Base-by-base conservation (phyloP, 2,329 filamentous ascomycete genomes). In the Colletotrichum sidae region DNA sequence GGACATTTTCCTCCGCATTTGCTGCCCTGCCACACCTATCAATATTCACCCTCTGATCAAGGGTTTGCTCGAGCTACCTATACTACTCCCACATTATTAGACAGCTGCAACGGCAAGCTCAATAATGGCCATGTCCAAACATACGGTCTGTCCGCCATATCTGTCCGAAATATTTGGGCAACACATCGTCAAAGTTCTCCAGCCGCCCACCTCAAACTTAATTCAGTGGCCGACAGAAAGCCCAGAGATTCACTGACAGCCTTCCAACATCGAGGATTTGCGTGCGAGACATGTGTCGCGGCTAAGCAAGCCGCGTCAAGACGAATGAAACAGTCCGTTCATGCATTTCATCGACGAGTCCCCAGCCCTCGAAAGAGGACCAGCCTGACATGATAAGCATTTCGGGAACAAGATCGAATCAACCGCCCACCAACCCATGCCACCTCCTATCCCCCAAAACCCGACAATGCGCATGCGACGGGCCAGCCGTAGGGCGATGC, bases 241-340 rank as follows among this genome's bases (percentile, higher is more conserved):
- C 25, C 25, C 25, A 25, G 25, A 25, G 25, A 25, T 25, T 25
- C 25, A 25, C 25, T 25, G 25, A 25, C 25, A 25, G 25, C 25
- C 25, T 25, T 25, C 25, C 25, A 25, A 5, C 25, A 25, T 25
- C 25, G 25, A 25, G 25, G 4, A 25, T 25, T 25, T 4, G 25
- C 50, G 6, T 15, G 50, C 17, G 13, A 49, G 47, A 47, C 61
- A 54, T 41, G 39, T 57, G 13, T 41, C 51, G 17, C 49, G 45
- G 51, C 46, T 44, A 47, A 61, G 45, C 56, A 61, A 55, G 47
- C 39, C 62, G 51, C 46, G 45, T 55, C 51, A 52, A 61, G 41
- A 46, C 35, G 46, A 49, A 54, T 63, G 53, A 63, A 53, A 62
- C 59, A 58, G 44, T 12, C 35, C 25, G 46, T 54, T 64, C 59